phyloP scores from a whole-genome alignment of 1,284 basidiomycete genomes.

The Ganoderma multipileum region DNA sequence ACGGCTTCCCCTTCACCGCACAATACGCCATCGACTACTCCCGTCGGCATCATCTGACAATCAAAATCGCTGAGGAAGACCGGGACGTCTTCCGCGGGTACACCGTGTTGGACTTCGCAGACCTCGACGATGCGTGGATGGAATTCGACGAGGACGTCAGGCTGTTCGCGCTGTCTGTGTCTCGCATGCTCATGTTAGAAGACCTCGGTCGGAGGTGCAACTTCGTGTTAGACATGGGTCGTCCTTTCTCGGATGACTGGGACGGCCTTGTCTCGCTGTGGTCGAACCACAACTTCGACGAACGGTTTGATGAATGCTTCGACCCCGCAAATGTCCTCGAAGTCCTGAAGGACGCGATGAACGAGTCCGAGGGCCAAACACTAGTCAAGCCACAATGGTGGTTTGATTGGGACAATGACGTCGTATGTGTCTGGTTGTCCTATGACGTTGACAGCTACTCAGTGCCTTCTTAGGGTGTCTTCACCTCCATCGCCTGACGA shows the following conservation, averaged over 20 bases:
- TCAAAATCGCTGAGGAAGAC: background rate
- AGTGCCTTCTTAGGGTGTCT: background rate
- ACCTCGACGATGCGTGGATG: background rate
- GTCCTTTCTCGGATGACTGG: background rate
- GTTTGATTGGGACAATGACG: slow-evolving; percentile 1
- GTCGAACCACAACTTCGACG: slow-evolving; percentile 1
- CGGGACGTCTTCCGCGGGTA: background rate
- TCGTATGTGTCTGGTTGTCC: background rate
- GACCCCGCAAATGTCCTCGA: background rate
- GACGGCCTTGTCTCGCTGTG: slow-evolving; percentile 1
- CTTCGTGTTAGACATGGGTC: background rate
- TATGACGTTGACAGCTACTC: background rate
- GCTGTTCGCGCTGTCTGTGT: background rate
- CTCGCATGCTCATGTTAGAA: background rate
- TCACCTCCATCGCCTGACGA: background rate
- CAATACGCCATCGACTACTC: background rate
- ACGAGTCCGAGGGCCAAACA: background rate
- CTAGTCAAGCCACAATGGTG: background rate
- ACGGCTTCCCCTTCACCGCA: background rate
- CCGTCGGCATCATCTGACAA: background rate
- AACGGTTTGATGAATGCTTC: background rate
- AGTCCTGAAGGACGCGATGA: slow-evolving; percentile 1
- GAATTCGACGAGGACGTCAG: background rate
- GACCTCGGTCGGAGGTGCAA: background rate
- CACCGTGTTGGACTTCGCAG: background rate